Conservation (phyloP, 441 rosid genomes). For the Syzygium malaccense region DNA sequence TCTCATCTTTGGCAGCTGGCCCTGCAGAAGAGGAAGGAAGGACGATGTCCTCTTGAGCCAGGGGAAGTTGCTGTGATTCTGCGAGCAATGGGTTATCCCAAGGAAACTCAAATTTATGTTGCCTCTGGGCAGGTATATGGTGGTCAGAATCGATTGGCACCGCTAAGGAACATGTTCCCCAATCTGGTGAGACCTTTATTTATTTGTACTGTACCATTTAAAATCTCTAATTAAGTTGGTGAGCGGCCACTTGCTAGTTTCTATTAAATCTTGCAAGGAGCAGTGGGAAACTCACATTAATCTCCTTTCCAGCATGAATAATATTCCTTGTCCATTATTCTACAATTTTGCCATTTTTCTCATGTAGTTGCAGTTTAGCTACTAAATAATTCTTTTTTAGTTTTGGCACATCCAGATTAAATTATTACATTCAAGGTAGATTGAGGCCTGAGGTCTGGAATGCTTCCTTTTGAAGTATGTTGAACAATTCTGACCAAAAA, state of each 20-base stretch:
- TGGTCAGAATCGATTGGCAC: conserved; percentile 99
- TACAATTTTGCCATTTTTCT: background rate
- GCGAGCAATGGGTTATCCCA: conserved; percentile 97
- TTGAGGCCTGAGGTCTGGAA: background rate
- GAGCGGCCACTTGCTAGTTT: background rate
- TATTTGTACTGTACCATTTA: background rate
- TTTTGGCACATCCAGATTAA: background rate
- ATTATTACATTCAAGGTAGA: background rate
- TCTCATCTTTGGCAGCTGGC: conserved; percentile 96
- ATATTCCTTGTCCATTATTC: background rate
- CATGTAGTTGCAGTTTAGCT: background rate
- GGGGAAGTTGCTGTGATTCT: conserved; percentile 98
- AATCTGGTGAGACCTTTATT: conserved; percentile 52
- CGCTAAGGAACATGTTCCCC: conserved; percentile 93
- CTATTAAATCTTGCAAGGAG: background rate
- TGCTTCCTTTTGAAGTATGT: background rate
- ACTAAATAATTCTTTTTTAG: background rate
- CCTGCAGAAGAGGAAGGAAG: conserved; percentile 95
- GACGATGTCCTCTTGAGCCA: conserved; percentile 98
- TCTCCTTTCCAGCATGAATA: background rate
- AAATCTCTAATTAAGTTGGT: background rate
- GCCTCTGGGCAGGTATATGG: conserved; percentile 99
- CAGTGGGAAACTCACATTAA: background rate
- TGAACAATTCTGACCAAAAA: background rate
- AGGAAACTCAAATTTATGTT: conserved; percentile 96